phyloP scores from a whole-genome alignment of 495 filamentous ascomycete genomes.

The Penicillium goetzii region DNA sequence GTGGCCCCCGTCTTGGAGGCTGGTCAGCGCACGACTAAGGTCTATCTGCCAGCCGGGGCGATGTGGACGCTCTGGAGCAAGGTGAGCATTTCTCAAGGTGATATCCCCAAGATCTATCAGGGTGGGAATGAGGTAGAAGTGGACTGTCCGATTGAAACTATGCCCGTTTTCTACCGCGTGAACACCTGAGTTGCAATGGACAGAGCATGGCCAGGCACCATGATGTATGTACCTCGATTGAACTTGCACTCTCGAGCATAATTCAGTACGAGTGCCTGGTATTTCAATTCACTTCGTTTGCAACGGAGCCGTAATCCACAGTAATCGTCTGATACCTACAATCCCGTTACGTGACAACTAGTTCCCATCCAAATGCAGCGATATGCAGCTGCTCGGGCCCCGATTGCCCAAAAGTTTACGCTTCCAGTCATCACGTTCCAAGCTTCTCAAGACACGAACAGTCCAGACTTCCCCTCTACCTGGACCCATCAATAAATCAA shows the following conservation, averaged over 20 bases:
- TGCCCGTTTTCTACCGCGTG: constrained; percentile 51
- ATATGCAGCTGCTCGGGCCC: constrained; percentile 14
- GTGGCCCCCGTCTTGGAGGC: constrained; percentile 53
- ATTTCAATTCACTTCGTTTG: neutral
- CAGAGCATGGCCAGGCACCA: neutral
- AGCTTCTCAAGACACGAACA: constrained; percentile 9
- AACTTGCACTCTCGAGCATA: neutral
- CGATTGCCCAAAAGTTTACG: constrained; percentile 6
- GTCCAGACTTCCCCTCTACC: neutral
- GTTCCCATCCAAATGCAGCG: constrained; percentile 6
- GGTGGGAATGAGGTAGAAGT: constrained; percentile 46
- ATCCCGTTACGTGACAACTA: constrained; percentile 18
- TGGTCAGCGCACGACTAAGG: constrained; percentile 42
- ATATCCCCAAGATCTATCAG: constrained; percentile 25
- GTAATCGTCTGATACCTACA: constrained; percentile 13
- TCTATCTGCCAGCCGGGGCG: constrained; percentile 52
- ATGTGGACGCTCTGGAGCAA: constrained; percentile 48
- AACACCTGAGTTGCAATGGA: constrained; percentile 2
- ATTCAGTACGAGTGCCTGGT: neutral
- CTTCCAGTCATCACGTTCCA: constrained; percentile 6
- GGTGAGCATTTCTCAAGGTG: constrained; percentile 6
- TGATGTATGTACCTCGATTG: neutral
- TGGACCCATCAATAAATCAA: neutral
- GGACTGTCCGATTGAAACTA: constrained; percentile 52
- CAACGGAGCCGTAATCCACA: constrained; percentile 11